These are phyloP conservation scores for Chlamydomonas sp. DNA, from an alignment of 139 green algal genomes.

Conservation along the genomic window DNA sequence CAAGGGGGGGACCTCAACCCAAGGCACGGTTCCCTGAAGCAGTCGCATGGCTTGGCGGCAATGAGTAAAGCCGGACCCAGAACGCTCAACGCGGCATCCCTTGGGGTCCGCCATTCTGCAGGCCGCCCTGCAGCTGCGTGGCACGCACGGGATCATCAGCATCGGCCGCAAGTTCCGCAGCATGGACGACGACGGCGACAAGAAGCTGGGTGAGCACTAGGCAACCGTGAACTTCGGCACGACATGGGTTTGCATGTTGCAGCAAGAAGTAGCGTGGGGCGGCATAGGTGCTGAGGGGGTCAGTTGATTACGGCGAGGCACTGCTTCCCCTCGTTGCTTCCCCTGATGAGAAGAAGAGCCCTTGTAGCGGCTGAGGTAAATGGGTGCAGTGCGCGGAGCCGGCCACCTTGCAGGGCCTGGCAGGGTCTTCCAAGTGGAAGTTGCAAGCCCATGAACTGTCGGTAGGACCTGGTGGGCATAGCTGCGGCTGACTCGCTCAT, in stretches of 20 bases:
- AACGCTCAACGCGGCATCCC: neutral
- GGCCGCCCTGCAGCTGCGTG: conserved; percentile 53
- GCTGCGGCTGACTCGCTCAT: neutral
- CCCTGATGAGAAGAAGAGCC: too few relatives aligned
- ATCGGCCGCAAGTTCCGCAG: conserved; percentile 63
- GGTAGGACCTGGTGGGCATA: too few relatives aligned
- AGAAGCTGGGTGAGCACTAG: conserved; percentile 40
- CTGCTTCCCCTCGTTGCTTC: too few relatives aligned
- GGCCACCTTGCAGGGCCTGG: too few relatives aligned
- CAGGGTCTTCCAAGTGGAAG: too few relatives aligned
- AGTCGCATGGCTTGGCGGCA: neutral
- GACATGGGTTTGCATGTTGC: conserved; percentile 6
- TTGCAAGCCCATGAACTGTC: too few relatives aligned
- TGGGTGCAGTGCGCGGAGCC: too few relatives aligned
- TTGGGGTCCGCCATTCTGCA: conserved; percentile 2
- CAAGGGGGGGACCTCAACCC: neutral
- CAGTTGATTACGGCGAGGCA: too few relatives aligned
- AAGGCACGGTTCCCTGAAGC: neutral
- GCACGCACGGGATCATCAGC: conserved; percentile 61
- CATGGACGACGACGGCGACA: conserved; percentile 61
- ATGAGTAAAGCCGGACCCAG: neutral
- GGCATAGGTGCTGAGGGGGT: too few relatives aligned
- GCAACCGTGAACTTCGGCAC: conserved; percentile 35
- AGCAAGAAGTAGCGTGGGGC: too few relatives aligned
- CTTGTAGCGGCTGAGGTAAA: too few relatives aligned